Percentiles rank a stretch among this genome's conserved stretches.
phyloP scores from a whole-genome alignment of 2,329 filamentous ascomycete genomes.

The Neobulgaria alba region DNA sequence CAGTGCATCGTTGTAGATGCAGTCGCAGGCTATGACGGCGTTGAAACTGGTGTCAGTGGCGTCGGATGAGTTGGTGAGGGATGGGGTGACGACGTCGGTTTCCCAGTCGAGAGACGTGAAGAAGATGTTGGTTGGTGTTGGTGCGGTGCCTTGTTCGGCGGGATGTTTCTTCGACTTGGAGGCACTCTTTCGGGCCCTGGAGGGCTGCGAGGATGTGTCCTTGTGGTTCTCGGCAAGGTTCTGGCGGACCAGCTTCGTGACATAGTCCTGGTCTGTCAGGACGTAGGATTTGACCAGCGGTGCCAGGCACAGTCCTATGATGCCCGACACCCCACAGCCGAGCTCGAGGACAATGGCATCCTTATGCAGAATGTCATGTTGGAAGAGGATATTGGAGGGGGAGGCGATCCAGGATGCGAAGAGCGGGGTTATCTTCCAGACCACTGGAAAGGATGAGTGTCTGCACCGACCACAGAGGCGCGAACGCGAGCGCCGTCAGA shows the following conservation, averaged over 20 bases:
- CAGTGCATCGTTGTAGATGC: constrained; percentile 87
- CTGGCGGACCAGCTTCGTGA: constrained; percentile 63
- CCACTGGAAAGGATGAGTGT: constrained; percentile 41
- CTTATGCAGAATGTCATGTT: constrained; percentile 40
- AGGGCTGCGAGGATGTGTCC: constrained; percentile 1
- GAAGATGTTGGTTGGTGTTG: constrained; percentile 34
- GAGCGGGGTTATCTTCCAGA: constrained; percentile 85
- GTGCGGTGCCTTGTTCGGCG: neutral
- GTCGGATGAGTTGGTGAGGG: constrained; percentile 18
- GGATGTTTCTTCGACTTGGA: constrained; percentile 16
- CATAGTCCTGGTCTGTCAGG: constrained; percentile 83
- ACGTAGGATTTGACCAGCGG: constrained; percentile 55
- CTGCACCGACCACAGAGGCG: neutral
- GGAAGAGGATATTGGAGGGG: constrained; percentile 54
- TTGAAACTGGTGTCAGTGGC: constrained; percentile 47
- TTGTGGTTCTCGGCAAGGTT: constrained; percentile 60
- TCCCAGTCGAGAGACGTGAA: constrained; percentile 79
- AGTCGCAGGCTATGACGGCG: constrained; percentile 77
- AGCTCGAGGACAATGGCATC: constrained; percentile 66
- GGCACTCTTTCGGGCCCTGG: constrained; percentile 16
- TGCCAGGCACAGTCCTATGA: constrained; percentile 63
- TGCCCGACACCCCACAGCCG: constrained; percentile 77
- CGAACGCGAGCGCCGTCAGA: neutral
- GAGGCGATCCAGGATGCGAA: constrained; percentile 73
- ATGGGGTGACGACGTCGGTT: constrained; percentile 43